phyloP scores from a whole-genome alignment of 495 filamentous ascomycete genomes.

The Lasiosphaeria miniovina region DNA sequence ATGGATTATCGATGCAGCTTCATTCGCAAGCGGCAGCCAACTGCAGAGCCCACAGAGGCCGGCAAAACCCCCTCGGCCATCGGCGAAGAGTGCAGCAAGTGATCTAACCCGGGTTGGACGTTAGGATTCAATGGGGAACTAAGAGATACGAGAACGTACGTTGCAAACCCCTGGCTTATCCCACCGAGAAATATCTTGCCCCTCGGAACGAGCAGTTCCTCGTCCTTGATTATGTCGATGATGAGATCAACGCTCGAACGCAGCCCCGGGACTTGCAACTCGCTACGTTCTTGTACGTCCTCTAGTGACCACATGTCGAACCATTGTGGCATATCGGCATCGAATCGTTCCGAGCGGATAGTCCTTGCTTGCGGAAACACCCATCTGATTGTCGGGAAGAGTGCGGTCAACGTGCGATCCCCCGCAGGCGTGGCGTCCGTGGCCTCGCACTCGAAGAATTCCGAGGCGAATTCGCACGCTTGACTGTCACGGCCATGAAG shows the following conservation, averaged over 20 bases:
- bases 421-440: neutral
- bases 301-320: conserved; percentile 17
- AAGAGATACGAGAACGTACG: neutral
- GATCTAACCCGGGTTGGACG: neutral
- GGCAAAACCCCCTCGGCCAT: conserved; percentile 9
- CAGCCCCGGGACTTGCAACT: conserved; percentile 11
- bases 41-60: conserved; percentile 12
- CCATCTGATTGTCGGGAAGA: conserved; percentile 13
- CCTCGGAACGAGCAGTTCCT: conserved; percentile 9
- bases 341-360: conserved; percentile 11
- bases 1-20: neutral
- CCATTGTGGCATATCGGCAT: conserved; percentile 11
- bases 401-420: conserved; percentile 2
- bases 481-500: conserved; percentile 13
- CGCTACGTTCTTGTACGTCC: conserved; percentile 8
- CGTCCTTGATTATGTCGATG: conserved; percentile 3
- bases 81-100: conserved; percentile 11
- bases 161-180: conserved; percentile 18
- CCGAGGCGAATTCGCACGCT: conserved; percentile 10
- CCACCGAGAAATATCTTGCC: conserved; percentile 11
- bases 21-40: conserved; percentile 10
- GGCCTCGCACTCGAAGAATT: conserved; percentile 14
- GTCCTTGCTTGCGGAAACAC: conserved; percentile 11
- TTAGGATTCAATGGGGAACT: neutral
- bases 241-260: conserved; percentile 3